These are phyloP conservation scores for Eudorina sp. DNA, from an alignment of 139 green algal species.

Conservation along the genomic window DNA sequence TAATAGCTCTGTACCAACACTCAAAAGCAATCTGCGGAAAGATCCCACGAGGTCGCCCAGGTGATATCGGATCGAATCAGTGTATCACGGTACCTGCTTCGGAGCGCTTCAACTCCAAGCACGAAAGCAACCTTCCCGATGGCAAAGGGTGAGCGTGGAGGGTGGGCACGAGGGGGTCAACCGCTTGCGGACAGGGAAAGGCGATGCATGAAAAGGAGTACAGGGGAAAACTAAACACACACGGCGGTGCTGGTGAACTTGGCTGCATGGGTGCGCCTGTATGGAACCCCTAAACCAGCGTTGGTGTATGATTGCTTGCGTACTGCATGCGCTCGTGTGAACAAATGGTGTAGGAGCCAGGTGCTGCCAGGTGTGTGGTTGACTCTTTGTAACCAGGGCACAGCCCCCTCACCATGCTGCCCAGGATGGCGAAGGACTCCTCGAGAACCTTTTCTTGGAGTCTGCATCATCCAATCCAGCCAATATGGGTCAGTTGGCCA, in stretches of 20 bases:
- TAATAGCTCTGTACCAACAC: no score
- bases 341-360: no score
- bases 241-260: no score
- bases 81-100: neutral
- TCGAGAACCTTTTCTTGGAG: conserved; percentile 24
- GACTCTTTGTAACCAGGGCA: no score
- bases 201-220: neutral
- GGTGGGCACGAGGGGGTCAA: neutral
- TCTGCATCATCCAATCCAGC: no score
- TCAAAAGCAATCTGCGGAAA: no score
- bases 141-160: neutral
- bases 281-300: neutral
- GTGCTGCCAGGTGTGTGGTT: no score
- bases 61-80: neutral
- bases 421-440: conserved; percentile 8
- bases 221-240: neutral
- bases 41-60: neutral
- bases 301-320: no score
- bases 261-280: neutral
- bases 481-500: neutral
- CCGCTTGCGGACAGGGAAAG: neutral
- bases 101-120: neutral
- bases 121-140: neutral
- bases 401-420: neutral
- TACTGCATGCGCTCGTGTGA: no score